These are phyloP conservation scores for Iodosphaeria phyllophila DNA, from an alignment of 2,329 filamentous ascomycete genomes.

Conservation along the genomic window DNA sequence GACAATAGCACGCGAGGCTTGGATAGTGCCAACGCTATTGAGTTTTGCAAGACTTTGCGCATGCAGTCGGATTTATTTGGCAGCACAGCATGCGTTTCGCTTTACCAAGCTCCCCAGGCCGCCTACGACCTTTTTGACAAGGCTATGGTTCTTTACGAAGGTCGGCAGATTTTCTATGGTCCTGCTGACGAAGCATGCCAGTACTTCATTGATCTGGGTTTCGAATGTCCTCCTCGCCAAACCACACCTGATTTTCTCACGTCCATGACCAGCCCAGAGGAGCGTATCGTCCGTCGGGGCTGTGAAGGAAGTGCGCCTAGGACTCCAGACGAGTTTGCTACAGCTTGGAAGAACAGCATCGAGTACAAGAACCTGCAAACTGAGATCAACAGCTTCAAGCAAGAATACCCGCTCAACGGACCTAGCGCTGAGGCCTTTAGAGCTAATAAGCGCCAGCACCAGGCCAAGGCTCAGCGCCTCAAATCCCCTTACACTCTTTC, in stretches of 20 bases:
- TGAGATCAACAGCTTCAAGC: conserved; percentile 34
- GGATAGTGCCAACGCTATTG: conserved; percentile 53
- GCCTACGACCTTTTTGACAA: conserved; percentile 45
- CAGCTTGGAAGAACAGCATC: conserved; percentile 32
- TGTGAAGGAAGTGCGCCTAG: conserved; percentile 34
- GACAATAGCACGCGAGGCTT: conserved; percentile 56
- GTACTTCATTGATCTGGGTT: conserved; percentile 49
- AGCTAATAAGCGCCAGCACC: conserved; percentile 33
- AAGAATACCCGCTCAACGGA: conserved; percentile 27
- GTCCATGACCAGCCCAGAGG: conserved; percentile 39
- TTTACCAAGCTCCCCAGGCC: conserved; percentile 49
- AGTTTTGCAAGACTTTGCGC: conserved; percentile 51
- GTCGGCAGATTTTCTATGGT: conserved; percentile 43
- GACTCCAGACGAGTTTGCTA: conserved; percentile 39
- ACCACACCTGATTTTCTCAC: conserved; percentile 55
- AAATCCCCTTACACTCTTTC: conserved; percentile 8
- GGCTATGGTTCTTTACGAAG: conserved; percentile 35
- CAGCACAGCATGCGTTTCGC: conserved; percentile 22
- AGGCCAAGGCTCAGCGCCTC: conserved; percentile 6
- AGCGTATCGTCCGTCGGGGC: conserved; percentile 32
- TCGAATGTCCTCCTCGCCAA: conserved; percentile 40
- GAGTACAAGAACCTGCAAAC: conserved; percentile 27
- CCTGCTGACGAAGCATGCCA: conserved; percentile 34
- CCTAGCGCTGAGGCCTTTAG: conserved; percentile 34
- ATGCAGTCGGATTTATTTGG: conserved; percentile 14